Evolutionary conservation across 2,329 filamentous ascomycete species (phyloP).

Genomic region (Herpotrichia juniperi): DNA sequence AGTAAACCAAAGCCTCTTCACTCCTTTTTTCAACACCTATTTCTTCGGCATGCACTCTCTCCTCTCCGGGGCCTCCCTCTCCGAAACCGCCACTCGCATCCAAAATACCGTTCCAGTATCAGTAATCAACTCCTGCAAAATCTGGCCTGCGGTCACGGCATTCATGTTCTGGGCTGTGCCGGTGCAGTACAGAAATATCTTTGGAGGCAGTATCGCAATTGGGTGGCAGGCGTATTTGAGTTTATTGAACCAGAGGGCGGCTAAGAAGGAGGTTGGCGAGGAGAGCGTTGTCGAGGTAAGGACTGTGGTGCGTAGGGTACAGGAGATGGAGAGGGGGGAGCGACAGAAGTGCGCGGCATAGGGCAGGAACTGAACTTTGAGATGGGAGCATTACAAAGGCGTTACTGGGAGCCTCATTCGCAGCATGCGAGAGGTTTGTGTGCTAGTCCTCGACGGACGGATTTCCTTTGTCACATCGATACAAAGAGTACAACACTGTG

Average conservation of each 20-base stretch:
- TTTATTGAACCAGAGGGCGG: conserved; percentile 75
- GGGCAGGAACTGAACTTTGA: background rate
- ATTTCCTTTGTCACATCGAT: conserved; percentile 20
- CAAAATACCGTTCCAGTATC: conserved; percentile 77
- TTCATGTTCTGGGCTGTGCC: conserved; percentile 86
- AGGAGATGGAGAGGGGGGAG: conserved; percentile 3
- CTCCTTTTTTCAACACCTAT: conserved; percentile 65
- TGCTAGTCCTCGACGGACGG: conserved; percentile 7
- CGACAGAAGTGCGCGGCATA: conserved; percentile 22
- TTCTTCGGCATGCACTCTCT: conserved; percentile 59
- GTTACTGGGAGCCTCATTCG: background rate
- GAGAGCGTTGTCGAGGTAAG: background rate
- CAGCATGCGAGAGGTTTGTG: no score
- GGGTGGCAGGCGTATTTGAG: conserved; percentile 93
- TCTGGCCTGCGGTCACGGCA: conserved; percentile 88
- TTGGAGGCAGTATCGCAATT: conserved; percentile 77
- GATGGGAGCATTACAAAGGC: background rate
- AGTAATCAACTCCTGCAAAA: conserved; percentile 78
- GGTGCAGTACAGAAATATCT: conserved; percentile 79
- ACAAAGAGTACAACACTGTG: background rate
- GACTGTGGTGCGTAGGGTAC: conserved; percentile 1
- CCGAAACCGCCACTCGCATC: conserved; percentile 72
- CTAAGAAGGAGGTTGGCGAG: conserved; percentile 50
- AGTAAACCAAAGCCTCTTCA: conserved; percentile 81
- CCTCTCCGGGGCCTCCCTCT: conserved; percentile 64